Conservation (phyloP, 164 flowering plant genomes). For the Nymphaea thermarum region DNA sequence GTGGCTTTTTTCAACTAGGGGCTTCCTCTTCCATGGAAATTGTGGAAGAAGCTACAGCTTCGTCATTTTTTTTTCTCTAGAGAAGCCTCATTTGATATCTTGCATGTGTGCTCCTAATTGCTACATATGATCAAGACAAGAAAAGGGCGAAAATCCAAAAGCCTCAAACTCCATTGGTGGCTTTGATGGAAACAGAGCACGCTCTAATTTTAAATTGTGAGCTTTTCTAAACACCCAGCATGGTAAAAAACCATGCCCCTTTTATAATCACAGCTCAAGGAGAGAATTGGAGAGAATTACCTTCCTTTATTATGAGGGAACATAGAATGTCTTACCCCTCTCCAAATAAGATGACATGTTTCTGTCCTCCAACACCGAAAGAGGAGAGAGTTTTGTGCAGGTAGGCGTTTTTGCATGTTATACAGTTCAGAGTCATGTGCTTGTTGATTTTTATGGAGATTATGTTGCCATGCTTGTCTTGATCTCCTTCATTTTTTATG, state of each 20-base stretch:
- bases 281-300: too few species aligned
- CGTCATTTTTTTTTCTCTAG: slow-evolving; percentile 46
- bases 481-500: too few species aligned
- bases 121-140: slow-evolving; percentile 52
- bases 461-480: too few species aligned
- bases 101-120: slow-evolving; percentile 62
- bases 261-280: slow-evolving; percentile 60
- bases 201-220: too few species aligned
- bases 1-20: slow-evolving; percentile 45
- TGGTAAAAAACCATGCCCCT: slow-evolving; percentile 61
- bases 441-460: too few species aligned
- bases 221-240: slow-evolving; percentile 46
- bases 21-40: slow-evolving; percentile 48
- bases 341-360: slow-evolving; percentile 31
- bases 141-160: slow-evolving; percentile 61
- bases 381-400: slow-evolving; percentile 68
- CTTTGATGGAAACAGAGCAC: slow-evolving; percentile 63
- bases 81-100: slow-evolving; percentile 47
- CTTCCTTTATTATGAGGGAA: too few species aligned
- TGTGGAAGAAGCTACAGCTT: slow-evolving; percentile 45
- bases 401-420: slow-evolving; percentile 18
- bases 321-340: slow-evolving; percentile 86
- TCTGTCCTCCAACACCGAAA: slow-evolving; percentile 49
- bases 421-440: too few species aligned
- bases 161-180: slow-evolving; percentile 37